Evolutionary conservation across 2,329 filamentous ascomycete genomes (phyloP), one percentile per base, ranked within the genome.

Genomic region (Domatiomyces catenatus): DNA sequence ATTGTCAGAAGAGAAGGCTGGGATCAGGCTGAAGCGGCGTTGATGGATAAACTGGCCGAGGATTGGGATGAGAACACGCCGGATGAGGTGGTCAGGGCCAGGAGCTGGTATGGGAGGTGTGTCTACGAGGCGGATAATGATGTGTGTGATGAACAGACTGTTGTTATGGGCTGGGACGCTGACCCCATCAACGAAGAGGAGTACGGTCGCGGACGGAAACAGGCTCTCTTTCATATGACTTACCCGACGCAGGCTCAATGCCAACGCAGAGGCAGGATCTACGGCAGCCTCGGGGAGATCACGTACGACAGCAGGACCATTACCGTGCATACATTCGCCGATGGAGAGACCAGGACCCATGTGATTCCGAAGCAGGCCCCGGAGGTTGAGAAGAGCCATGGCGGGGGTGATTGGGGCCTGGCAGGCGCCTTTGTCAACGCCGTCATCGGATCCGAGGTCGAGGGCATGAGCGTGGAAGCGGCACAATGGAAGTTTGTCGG

Each of bases 81-180:
- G 8, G 82, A 82, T 56, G 55, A 53, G 8, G 65, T 71, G n/a
- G 69, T 80, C 3, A 69, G 74, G 47, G 60, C 61, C 8, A 65
- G 76, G 3, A 68, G 73, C 1, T 82, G 88, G 87, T 96, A 88
- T 62, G 92, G 92, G 0, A 80, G 90, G n/a, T 98, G 92, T 63
- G 92, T 96, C 1, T 96, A 82, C 68, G 92, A 95, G 64, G 74
- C 82, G 3, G 88, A 94, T 67, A 98, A 96, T 67, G 81, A 93
- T 61, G 92, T 96, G 43, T 86, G 82, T 61, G 92, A 98, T 64
- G 87, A 96, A 61, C 90, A 96, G 65, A 76, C 83, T 22, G 92
- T 96, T 18, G 90, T 84, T 0, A 79, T 96, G 48, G 80, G 77
- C 3, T 96, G 90, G 88, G 83, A 88, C 10, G 86, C 93, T 44